Evolutionary conservation across 2,329 filamentous ascomycete genomes (phyloP), one percentile per base, ranked within the genome.

Genomic region (Botrytis fabae): DNA sequence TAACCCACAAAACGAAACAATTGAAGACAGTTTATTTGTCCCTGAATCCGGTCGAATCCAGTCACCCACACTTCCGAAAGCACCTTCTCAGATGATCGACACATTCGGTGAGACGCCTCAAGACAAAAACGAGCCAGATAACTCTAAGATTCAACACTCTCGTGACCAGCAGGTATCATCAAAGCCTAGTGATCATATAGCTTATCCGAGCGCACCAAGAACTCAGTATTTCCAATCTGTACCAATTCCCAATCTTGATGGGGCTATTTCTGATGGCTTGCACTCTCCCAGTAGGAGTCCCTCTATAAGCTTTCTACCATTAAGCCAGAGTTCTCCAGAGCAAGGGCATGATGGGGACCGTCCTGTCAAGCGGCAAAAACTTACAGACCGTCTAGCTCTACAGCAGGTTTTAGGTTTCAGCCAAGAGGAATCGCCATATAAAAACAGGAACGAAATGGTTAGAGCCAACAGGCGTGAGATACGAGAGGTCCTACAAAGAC

Each of bases 361-460:
- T 71, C 28, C 40, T 54, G 28, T 42, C 38, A 73, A 71, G 25
- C 46, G 68, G 22, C 69, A 61, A 48, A 73, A 57, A 38, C 42
- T 66, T 22, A 62, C 40, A 32, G 40, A 59, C 28, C 44, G 20
- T 18, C 18, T 32, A 32, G 72, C 35, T 46, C 44, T 57, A 57
- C 51, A 57, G n/a, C n/a, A 57, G 14, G 51, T 18, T 57, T 14
- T 66, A 42, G 51, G 46, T 9, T 66, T 71, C n/a, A 73, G 72
- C 38, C 72, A 72, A 48, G 72, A 71, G 28, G 72, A 71, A 18
- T 7, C 28, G 7, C n/a, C 51, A 10, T 42, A 44, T 22, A 62
- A 22, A 42, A 69, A 73, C 44, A 71, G 68, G 12, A 40, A 72
- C 14, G 48, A 72, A 72, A 54, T 73, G 62, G 62, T 42, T 35